Evolutionary conservation across 2,329 filamentous ascomycete species (phyloP), one percentile per base, ranked within the genome.

Genomic region (Fusarium cicatricum): DNA sequence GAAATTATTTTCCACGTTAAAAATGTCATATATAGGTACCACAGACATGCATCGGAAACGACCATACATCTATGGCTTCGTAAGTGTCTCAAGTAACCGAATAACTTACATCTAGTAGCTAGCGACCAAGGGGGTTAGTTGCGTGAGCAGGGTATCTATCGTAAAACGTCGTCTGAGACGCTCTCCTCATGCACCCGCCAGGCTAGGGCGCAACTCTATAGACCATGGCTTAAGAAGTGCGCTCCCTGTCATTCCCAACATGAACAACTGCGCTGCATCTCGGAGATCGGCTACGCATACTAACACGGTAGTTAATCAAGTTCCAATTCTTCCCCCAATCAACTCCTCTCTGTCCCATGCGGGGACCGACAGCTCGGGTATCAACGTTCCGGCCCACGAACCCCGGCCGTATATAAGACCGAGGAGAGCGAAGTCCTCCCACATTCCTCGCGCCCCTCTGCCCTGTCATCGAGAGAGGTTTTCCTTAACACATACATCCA

Each of bases 311-410:
- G 23, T 26, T 10, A 10, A 26, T 10, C 23, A 3, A 26, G 23
- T 10, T 26, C 10, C 40, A 39, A 49, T 49, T 46, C 5, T 39
- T 47, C 43, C 54, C 55, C 50, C 38, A 63, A 65, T 55, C 44
- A 56, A 56, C 29, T 55, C 28, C 37, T 10, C 14, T 28, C 34
- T 50, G 26, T 38, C 36, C n/a, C n/a, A 11, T 43, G 53, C 53
- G 60, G 63, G 57, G 33, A 32, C 23, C 33, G 10, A 21, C 10
- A 41, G 42, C 52, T 54, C 52, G 38, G 52, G 12, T 32, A 38
- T 32, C 40, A 43, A 59, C 40, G 21, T 26, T 21, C 45, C 45
- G 45, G 29, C 28, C 29, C 34, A 36, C 45, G 49, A 50, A 32
- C 28, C 36, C 46, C 43, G 43, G 47, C 15, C 38, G 34, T 29